Evolutionary conservation across 495 filamentous ascomycete genomes (phyloP).

Genomic region (Aspergillus sparsus): DNA sequence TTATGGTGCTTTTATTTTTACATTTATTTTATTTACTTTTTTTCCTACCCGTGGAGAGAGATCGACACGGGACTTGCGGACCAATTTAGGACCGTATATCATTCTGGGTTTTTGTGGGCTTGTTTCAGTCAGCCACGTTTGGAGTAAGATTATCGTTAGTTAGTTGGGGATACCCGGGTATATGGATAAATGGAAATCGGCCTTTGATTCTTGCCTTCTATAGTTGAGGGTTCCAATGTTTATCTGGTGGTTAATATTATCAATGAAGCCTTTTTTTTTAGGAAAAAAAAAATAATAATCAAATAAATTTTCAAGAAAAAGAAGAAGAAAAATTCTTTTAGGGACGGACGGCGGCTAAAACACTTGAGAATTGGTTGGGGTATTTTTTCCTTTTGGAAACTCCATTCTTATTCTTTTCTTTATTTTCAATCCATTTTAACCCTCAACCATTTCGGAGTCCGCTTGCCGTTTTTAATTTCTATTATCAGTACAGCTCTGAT

Average conservation of each 20-base stretch:
- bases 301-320: too few species aligned
- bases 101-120: constrained; percentile 1
- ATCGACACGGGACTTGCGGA: constrained; percentile 19
- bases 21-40: neutral
- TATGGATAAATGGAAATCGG: neutral
- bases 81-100: constrained; percentile 14
- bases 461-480: constrained; percentile 1
- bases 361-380: neutral
- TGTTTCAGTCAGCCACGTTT: constrained; percentile 8
- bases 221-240: neutral
- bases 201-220: neutral
- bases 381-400: neutral
- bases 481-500: neutral
- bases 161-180: neutral
- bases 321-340: neutral
- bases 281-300: too few species aligned
- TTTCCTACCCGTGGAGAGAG: neutral
- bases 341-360: too few species aligned
- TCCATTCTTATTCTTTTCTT: neutral
- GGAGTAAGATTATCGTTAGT: constrained; percentile 4
- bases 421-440: neutral
- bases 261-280: neutral
- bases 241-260: neutral
- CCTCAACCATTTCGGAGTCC: neutral
- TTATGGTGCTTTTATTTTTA: neutral